Conservation (phyloP, 257 asterid genomes). For the Verbena officinalis region DNA sequence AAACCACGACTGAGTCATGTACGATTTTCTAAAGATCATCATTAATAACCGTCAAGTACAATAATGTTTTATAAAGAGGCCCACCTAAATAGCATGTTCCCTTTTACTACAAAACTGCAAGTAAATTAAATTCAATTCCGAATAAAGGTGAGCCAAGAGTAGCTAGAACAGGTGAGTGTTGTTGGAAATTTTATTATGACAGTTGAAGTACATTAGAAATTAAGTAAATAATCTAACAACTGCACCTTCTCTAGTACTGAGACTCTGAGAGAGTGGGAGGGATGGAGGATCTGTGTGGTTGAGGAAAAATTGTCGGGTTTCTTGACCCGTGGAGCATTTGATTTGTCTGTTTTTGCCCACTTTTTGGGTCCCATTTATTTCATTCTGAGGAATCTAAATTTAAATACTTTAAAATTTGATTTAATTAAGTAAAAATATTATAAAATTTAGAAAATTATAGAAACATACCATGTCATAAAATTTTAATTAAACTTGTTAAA, state of each 20-base stretch:
- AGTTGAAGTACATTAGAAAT: conserved; percentile 8
- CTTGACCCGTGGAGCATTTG: conserved; percentile 25
- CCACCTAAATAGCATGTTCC: background rate
- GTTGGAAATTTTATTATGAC: conserved; percentile 29
- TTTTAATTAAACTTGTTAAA: too few species aligned
- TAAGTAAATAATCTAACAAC: conserved; percentile 20
- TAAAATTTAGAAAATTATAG: too few species aligned
- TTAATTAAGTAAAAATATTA: too few species aligned
- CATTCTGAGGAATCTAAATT: too few species aligned
- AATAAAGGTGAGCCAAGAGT: conserved; percentile 8
- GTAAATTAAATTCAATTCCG: background rate
- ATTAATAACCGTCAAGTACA: too few species aligned
- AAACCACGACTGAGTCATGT: too few species aligned
- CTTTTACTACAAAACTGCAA: background rate
- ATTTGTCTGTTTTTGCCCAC: conserved; percentile 33
- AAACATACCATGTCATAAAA: too few species aligned
- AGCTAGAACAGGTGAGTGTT: conserved; percentile 6
- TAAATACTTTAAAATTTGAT: too few species aligned
- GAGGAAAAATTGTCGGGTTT: conserved; percentile 4
- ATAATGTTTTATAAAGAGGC: too few species aligned
- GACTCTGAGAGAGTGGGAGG: background rate
- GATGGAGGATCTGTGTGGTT: conserved; percentile 23
- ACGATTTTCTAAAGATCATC: too few species aligned
- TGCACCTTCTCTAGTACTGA: conserved; percentile 17
- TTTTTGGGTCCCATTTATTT: background rate